These are phyloP conservation scores for Ascodesmis nigricans DNA, from an alignment of 495 filamentous ascomycete species.

Conservation along the genomic window DNA sequence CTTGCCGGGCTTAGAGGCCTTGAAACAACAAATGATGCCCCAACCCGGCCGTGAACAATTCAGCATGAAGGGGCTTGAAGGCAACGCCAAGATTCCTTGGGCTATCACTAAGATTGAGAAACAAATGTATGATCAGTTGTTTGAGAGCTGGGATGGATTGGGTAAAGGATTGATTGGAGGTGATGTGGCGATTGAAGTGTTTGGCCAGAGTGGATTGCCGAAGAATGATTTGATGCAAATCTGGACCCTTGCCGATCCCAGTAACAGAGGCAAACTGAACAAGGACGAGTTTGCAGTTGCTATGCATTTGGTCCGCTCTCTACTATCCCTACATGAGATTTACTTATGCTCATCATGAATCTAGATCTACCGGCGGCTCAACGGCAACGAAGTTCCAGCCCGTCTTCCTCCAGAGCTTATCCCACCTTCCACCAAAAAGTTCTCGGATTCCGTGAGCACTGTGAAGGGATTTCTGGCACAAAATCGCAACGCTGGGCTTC, in stretches of 20 bases:
- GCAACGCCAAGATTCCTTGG: slow-evolving; percentile 93
- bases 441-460: slow-evolving; percentile 76
- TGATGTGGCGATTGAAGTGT: slow-evolving; percentile 88
- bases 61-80: slow-evolving; percentile 66
- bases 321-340: not conserved
- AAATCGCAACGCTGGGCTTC: slow-evolving; percentile 71
- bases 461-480: slow-evolving; percentile 81
- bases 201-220: slow-evolving; percentile 84
- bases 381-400: slow-evolving; percentile 84
- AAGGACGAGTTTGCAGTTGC: slow-evolving; percentile 97
- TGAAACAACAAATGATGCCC: slow-evolving; percentile 96
- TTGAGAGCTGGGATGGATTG: slow-evolving; percentile 92
- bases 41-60: slow-evolving; percentile 86
- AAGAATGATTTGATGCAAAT: slow-evolving; percentile 74
- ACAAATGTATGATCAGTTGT: slow-evolving; percentile 85
- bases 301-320: slow-evolving; percentile 51
- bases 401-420: slow-evolving; percentile 82
- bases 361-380: slow-evolving; percentile 76
- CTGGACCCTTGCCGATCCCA: slow-evolving; percentile 86
- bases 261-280: slow-evolving; percentile 81
- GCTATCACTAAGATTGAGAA: slow-evolving; percentile 98
- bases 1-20: slow-evolving; percentile 75
- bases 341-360: slow-evolving; percentile 4
- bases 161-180: slow-evolving; percentile 83
- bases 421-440: slow-evolving; percentile 83